These are phyloP conservation scores for Leishmania turanica DNA, from an alignment of 208 protist species.

Conservation along the genomic window DNA sequence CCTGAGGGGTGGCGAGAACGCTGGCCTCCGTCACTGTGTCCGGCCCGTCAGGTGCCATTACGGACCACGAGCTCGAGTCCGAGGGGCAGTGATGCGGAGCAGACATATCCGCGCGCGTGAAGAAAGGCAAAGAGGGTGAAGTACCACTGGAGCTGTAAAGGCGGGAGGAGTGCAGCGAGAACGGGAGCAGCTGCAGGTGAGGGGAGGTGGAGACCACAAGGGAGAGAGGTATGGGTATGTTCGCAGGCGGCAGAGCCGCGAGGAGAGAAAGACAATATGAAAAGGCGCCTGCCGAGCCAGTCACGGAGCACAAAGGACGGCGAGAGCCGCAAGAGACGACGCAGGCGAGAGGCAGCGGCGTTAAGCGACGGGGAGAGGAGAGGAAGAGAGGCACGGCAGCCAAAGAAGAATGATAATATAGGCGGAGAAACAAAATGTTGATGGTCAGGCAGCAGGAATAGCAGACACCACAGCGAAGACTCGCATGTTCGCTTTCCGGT, in stretches of 20 bases:
- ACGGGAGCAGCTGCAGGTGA: not conserved
- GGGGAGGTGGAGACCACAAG: not conserved
- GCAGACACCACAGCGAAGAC: not conserved
- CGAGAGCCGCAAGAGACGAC: not conserved
- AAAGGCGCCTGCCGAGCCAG: not conserved
- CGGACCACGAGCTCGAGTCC: constrained; percentile 19
- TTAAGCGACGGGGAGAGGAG: not conserved
- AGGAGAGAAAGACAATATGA: not conserved
- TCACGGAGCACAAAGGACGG: not conserved
- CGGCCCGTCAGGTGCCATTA: not conserved
- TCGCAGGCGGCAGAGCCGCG: not conserved
- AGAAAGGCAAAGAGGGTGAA: not conserved
- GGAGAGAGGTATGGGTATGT: not conserved
- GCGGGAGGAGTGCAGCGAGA: not conserved
- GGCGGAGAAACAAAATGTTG: not conserved
- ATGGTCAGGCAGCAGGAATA: not conserved
- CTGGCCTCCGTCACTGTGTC: not conserved
- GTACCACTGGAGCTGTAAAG: not conserved
- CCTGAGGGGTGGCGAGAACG: not conserved
- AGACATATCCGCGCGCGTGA: constrained; percentile 3
- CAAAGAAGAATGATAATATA: not conserved
- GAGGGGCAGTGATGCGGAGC: constrained; percentile 3
- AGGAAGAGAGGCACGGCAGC: not conserved
- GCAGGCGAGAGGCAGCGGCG: not conserved
- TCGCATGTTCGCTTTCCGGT: not conserved